Conservation (phyloP, 1,284 basidiomycete genomes). For the Leccinum solheimii region DNA sequence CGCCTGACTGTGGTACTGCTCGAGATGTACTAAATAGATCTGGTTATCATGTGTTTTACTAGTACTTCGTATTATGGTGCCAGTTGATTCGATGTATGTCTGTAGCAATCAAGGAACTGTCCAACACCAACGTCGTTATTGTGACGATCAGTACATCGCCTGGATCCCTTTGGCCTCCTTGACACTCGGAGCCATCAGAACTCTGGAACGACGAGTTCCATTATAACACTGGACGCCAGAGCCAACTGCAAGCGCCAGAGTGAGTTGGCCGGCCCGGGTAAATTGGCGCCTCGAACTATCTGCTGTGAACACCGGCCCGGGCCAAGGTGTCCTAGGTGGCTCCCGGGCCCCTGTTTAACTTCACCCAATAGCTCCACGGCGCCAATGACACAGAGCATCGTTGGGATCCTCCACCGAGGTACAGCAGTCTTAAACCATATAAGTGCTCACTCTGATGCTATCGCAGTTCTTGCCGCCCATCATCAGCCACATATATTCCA, state of each 20-base stretch:
- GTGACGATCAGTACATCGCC: slow-evolving; percentile 56
- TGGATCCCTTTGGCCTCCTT: slow-evolving; percentile 57
- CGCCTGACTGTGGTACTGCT: slow-evolving; percentile 39
- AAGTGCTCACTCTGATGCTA: not conserved
- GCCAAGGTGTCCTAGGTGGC: slow-evolving; percentile 56
- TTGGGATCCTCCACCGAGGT: slow-evolving; percentile 48
- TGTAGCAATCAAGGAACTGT: slow-evolving; percentile 55
- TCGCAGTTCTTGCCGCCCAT: not conserved
- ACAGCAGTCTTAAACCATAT: slow-evolving; percentile 41
- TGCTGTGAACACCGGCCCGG: slow-evolving; percentile 52
- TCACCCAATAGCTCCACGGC: slow-evolving; percentile 42
- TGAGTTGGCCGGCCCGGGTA: not conserved
- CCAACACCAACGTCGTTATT: slow-evolving; percentile 50
- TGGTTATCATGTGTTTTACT: not conserved
- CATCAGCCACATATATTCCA: slow-evolving; percentile 48
- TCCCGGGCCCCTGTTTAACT: slow-evolving; percentile 44
- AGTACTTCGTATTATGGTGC: not conserved
- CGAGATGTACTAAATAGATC: not conserved
- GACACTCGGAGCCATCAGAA: slow-evolving; percentile 38
- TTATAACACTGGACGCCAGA: slow-evolving; percentile 54
- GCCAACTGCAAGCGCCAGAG: slow-evolving; percentile 41
- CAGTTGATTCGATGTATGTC: slow-evolving; percentile 36
- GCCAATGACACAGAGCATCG: slow-evolving; percentile 63
- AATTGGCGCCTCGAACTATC: slow-evolving; percentile 36
- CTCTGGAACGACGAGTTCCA: slow-evolving; percentile 51